A percentile compares a stretch with the other conserved stretches of the same genome.
Conservation (phyloP, 768 basidiomycete species). For the Termitomyces titanicus region DNA sequence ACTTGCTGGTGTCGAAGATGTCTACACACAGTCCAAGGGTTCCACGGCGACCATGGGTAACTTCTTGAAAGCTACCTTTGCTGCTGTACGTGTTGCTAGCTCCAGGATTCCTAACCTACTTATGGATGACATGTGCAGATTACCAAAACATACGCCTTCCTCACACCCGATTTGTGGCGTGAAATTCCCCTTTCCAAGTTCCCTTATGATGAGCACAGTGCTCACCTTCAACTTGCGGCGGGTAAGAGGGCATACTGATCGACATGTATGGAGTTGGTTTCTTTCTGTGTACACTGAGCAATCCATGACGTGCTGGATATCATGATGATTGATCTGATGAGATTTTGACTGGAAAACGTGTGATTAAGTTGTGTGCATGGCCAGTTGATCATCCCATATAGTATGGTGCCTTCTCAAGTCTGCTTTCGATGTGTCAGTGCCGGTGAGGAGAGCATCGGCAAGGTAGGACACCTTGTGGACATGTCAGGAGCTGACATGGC, state of each 20-base stretch:
- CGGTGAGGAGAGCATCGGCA: too few relatives aligned
- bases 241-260: conserved; percentile 71
- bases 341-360: background rate
- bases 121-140: conserved; percentile 46
- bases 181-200: conserved; percentile 87
- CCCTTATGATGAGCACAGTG: conserved; percentile 94
- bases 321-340: conserved; percentile 4
- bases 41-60: conserved; percentile 99
- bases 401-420: too few relatives aligned
- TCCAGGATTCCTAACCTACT: conserved; percentile 1
- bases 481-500: background rate
- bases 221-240: conserved; percentile 80
- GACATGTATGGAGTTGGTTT: conserved; percentile 6
- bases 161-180: conserved; percentile 97
- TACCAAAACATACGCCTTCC: conserved; percentile 97
- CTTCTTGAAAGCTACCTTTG: conserved; percentile 97
- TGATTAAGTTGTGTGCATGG: too few relatives aligned
- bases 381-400: too few relatives aligned
- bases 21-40: conserved; percentile 97
- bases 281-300: conserved; percentile 13
- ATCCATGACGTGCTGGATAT: conserved; percentile 8
- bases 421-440: too few relatives aligned
- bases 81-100: conserved; percentile 53
- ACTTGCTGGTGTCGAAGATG: conserved; percentile 96
- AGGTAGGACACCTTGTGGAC: too few relatives aligned